These are phyloP conservation scores for Pascua guehoae DNA, from an alignment of 1,284 basidiomycete species.

Conservation along the genomic window DNA sequence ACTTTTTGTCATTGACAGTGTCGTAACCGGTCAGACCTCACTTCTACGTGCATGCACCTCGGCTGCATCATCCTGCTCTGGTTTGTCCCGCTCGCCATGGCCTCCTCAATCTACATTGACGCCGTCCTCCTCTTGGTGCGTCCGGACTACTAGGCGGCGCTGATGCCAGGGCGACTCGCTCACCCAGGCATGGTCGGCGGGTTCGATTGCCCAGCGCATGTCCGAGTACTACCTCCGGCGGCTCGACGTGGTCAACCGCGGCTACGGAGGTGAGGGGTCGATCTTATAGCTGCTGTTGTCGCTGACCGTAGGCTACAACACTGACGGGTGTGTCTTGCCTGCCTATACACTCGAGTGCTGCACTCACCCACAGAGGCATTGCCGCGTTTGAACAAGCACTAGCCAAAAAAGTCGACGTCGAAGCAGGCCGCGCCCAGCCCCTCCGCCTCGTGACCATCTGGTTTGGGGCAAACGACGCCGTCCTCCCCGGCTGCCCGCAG, in stretches of 20 bases:
- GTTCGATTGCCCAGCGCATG: slow-evolving; percentile 40
- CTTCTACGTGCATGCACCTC: not conserved
- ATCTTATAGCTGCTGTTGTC: not conserved
- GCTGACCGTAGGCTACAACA: slow-evolving; percentile 64
- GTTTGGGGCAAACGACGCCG: slow-evolving; percentile 81
- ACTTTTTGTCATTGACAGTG: no score
- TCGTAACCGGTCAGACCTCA: no score
- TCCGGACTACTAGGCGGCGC: not conserved
- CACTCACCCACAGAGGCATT: slow-evolving; percentile 54
- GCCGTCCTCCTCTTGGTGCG: slow-evolving; percentile 45
- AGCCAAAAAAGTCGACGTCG: slow-evolving; percentile 56
- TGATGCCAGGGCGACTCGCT: slow-evolving; percentile 44
- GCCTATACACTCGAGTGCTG: not conserved
- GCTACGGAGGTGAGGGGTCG: slow-evolving; percentile 48
- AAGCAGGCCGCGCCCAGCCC: slow-evolving; percentile 53
- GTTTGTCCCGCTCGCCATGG: slow-evolving; percentile 25
- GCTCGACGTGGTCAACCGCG: slow-evolving; percentile 77
- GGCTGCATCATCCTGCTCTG: not conserved
- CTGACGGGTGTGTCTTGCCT: slow-evolving; percentile 56
- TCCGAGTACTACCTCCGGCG: slow-evolving; percentile 65
- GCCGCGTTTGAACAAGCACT: slow-evolving; percentile 70
- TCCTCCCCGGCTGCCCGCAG: slow-evolving; percentile 53
- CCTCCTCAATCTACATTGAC: slow-evolving; percentile 35
- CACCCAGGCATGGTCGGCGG: slow-evolving; percentile 41
- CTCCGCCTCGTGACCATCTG: slow-evolving; percentile 74